Base-by-base conservation (phyloP, 495 filamentous ascomycete species). In the Thermochaetoides thermophila region DNA sequence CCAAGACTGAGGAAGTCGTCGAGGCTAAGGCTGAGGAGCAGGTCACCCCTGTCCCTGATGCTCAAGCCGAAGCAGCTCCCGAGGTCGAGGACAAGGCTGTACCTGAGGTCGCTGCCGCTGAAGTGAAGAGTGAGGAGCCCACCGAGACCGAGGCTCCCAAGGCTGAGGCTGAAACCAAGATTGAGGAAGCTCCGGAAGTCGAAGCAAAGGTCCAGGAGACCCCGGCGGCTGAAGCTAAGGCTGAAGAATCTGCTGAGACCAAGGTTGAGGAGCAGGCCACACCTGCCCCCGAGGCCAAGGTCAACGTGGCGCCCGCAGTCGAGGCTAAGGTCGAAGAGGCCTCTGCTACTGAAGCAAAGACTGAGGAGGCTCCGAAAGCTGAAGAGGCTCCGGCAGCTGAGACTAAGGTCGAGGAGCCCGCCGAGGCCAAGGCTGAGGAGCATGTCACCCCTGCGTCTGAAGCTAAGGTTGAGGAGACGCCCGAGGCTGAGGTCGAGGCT, bases 301-400 rank as follows among this genome's bases (percentile, higher is more conserved):
- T 17, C 12, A 10, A 38, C 11, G 13, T 11, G n/a, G 30, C 17
- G 20, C 9, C 15, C 3, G 31, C 13, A 1, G 31, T 11, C 11
- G 31, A 32, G 7, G n/a, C 19, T 1, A 32, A 32, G 21, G 12
- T 12, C 18, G 34, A 40, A 14, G 27, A 31, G 17, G 39, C 42
- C 9, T n/a, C 14, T 15, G 35, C 31, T 10, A 24, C 26, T 1
- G 27, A 27, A 7, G 17, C 30, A 18, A 42, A 38, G 18, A 12
- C 6, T 31, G 34, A 24, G 16, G 21, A 15, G 12, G 19, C 4
- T 13, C 27, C 31, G 22, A 17, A 29, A 10, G 13, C 19, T 17
- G 40, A 24, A 12, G 40, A 42, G 35, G 38, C 30, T 18, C 14
- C 24, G 22, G 27, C 30, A n/a, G 21, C 20, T 6, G 34, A 37